Conservation (phyloP, 306 rosid species). For the Malus asiatica region DNA sequence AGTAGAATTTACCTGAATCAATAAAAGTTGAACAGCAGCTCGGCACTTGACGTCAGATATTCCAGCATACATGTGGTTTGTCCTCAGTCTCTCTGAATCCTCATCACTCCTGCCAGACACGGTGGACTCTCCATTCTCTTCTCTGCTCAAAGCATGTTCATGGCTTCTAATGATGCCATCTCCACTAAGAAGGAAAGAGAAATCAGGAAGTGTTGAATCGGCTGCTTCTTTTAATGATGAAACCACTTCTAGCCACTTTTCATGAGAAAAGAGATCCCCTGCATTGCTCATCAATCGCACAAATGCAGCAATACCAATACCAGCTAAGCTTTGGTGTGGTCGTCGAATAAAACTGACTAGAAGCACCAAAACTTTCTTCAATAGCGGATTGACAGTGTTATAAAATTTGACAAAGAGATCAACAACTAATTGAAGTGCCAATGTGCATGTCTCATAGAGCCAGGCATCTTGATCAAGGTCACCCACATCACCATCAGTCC, state of each 20-base stretch:
- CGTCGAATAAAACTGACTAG: slow-evolving; percentile 89
- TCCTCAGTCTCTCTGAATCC: slow-evolving; percentile 40
- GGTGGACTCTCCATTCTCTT: slow-evolving; percentile 38
- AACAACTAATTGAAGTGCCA: slow-evolving; percentile 93
- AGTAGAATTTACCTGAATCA: slow-evolving; percentile 75
- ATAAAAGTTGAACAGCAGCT: slow-evolving; percentile 90
- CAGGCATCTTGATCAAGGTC: slow-evolving; percentile 94
- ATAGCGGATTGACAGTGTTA: slow-evolving; percentile 77
- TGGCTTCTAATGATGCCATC: slow-evolving; percentile 28
- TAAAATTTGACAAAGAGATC: slow-evolving; percentile 96
- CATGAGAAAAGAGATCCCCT: slow-evolving; percentile 84
- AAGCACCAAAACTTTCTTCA: slow-evolving; percentile 82
- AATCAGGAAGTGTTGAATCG: slow-evolving; percentile 77
- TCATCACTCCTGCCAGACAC: slow-evolving; percentile 40
- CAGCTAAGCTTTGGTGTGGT: slow-evolving; percentile 98
- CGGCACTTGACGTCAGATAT: slow-evolving; percentile 77
- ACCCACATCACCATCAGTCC: slow-evolving; percentile 36
- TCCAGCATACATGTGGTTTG: slow-evolving; percentile 43
- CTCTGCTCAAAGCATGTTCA: slow-evolving; percentile 34
- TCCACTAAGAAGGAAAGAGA: slow-evolving; percentile 49
- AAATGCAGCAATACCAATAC: slow-evolving; percentile 98
- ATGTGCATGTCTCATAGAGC: slow-evolving; percentile 98
- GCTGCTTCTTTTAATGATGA: slow-evolving; percentile 81
- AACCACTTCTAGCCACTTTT: slow-evolving; percentile 95
- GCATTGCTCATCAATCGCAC: slow-evolving; percentile 96